Conservation (phyloP, 768 basidiomycete genomes). For the Arthromyces matolae region DNA sequence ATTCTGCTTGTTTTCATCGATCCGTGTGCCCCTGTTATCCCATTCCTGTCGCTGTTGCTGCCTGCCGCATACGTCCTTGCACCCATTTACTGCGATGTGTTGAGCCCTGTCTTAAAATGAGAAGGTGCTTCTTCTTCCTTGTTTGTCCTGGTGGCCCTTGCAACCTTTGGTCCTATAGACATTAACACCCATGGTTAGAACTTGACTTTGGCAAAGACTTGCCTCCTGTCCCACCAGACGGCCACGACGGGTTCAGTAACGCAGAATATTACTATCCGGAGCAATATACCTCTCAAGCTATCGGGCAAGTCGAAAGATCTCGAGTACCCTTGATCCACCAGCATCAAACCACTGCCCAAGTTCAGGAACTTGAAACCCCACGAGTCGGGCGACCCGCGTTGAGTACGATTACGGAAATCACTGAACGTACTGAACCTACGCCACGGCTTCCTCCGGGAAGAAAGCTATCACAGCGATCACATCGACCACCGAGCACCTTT, state of each 20-base stretch:
- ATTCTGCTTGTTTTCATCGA: no score
- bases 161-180: constrained; percentile 1
- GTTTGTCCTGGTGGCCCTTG: constrained; percentile 14
- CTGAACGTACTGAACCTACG: constrained; percentile 61
- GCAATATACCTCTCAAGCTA: constrained; percentile 15
- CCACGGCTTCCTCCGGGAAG: constrained; percentile 43
- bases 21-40: no score
- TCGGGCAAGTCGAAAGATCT: constrained; percentile 33
- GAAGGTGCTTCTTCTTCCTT: constrained; percentile 57
- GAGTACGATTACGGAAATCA: constrained; percentile 65
- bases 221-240: constrained; percentile 18
- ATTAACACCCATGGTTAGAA: constrained; percentile 13
- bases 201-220: constrained; percentile 14
- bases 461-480: constrained; percentile 36
- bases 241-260: constrained; percentile 15
- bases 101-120: constrained; percentile 34
- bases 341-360: constrained; percentile 31
- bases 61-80: constrained; percentile 14
- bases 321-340: constrained; percentile 60
- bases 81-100: constrained; percentile 6
- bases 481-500: constrained; percentile 37
- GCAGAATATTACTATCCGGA: constrained; percentile 20
- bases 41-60: constrained; percentile 21
- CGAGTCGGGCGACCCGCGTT: constrained; percentile 34
- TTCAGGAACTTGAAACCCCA: constrained; percentile 29